Evolutionary conservation across 1,284 basidiomycete genomes (phyloP), one percentile per base, ranked within the genome.

Genomic region (Trametes versicolor): DNA sequence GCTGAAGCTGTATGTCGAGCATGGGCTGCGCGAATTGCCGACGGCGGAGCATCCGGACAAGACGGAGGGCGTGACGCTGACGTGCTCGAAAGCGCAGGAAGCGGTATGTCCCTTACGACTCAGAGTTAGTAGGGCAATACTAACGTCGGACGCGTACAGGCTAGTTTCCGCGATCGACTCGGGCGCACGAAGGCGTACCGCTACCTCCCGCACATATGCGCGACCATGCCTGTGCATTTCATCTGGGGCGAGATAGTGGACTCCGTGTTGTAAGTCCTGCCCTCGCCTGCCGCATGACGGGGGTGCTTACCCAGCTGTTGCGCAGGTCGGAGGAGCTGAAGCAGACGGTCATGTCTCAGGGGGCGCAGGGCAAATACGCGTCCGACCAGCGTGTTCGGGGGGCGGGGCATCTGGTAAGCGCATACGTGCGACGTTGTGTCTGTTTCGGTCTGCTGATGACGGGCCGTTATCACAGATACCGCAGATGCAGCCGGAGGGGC

Each of bases 201-300:
- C 29, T 74, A 80, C 48, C 72, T 87, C 12, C 58, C 71, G 2
- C 59, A 71, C 6, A 72, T 83, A 27, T 81, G 80, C 45, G 73
- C 75, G 36, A 73, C 72, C 1, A 56, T 82, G 2, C 85, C 83
- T 0, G 80, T 82, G 2, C 85, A 88, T 70, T 68, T 85, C 32
- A 79, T 86, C 27, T 86, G 82, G 63, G 86, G 85, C 21, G 79
- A 71, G 0, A 77, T 82, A 7, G 75, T 82, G 57, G 85, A 87
- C 66, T 78, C 47, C 12, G 27, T 80, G 62, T 43, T 84, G 85
- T 85, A 70, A 50, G 80, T 68, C 23, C 54, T 49, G 8, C 4
- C 41, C 29, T 21, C 36, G 45, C 49, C 50, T 21, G 49, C 25
- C 12, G 15, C 21, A 19, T 27, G 41, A 36, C 1, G 29, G 25